Base-by-base conservation (phyloP, 2,329 filamentous ascomycete genomes). In the Ceratocystis albifundus region DNA sequence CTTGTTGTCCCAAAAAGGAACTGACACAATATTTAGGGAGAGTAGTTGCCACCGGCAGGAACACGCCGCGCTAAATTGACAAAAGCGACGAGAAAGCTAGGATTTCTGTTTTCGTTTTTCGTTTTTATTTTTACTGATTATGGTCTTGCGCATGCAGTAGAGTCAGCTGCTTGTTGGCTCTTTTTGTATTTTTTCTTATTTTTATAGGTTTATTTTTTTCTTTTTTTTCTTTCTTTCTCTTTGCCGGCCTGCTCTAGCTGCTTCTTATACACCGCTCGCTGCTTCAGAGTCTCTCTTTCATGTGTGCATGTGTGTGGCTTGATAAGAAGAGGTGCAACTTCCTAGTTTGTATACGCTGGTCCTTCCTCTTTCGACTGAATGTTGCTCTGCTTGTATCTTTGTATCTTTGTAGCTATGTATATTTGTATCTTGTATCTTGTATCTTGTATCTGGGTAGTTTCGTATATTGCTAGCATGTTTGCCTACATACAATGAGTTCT, bases 11-110 rank as follows among this genome's bases (percentile, higher is more conserved):
- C 53, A 59, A 59, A 59, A 32, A 59, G 53, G 53, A 59, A 59
- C 25, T 59, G 28, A 59, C 53, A 59, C 53, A 59, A 32, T n/a
- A 59, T 59, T 17, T 17, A 59, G 53, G 17, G 53, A 59, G 28
- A 59, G 53, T 32, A 59, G 28, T 59, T 59, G 53, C 53, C 53
- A 59, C 53, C 22, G n/a, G 53, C 53, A 59, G 53, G 53, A 59
- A 59, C 53, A 59, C 53, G 53, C 28, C 22, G 28, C 53, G 28
- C 53, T 28, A 12, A 59, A 36, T 12, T 59, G 7, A 32, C 25
- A 59, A 59, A 32, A 59, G 12, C 53, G 53, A 59, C 15, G 28
- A 57, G 32, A 36, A 36, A 12, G 53, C 53, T 32, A 59, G 15
- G 53, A 6, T 28, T 17, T 59, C 10, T 55, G 46, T 20, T 12